Percentiles rank a stretch among this genome's conserved stretches.
Evolutionary conservation across 2,329 filamentous ascomycete genomes (phyloP).

Genomic region (Colletotrichum lupini): DNA sequence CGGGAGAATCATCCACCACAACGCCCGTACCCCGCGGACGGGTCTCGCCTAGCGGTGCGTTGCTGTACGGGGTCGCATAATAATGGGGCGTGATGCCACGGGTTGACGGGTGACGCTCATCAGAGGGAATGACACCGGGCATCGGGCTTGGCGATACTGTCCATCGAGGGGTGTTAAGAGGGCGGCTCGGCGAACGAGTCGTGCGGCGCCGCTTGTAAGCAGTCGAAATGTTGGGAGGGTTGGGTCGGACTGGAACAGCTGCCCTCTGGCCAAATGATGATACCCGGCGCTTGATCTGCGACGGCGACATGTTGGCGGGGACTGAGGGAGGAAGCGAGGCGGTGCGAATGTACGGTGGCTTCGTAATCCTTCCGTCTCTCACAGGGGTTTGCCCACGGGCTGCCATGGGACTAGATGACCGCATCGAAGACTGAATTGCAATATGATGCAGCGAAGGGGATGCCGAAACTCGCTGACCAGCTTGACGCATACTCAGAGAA

Average conservation of each 20-base stretch:
- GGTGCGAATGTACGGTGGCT: conserved; percentile 62
- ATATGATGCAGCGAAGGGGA: conserved; percentile 55
- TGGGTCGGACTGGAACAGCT: conserved; percentile 35
- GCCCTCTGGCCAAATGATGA: conserved; percentile 51
- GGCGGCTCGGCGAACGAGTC: conserved; percentile 67
- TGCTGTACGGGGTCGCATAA: conserved; percentile 82
- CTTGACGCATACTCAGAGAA: conserved; percentile 54
- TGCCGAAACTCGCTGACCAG: conserved; percentile 52
- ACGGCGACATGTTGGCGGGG: conserved; percentile 52
- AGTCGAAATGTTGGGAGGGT: conserved; percentile 41
- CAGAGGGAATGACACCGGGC: conserved; percentile 43
- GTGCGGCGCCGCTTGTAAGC: conserved; percentile 56
- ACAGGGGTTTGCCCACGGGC: conserved; percentile 55
- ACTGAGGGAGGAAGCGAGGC: conserved; percentile 60
- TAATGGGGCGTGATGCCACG: conserved; percentile 68
- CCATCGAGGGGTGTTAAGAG: conserved; percentile 66
- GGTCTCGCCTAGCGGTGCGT: conserved; percentile 60
- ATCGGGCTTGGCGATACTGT: conserved; percentile 60
- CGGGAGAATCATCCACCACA: conserved; percentile 37
- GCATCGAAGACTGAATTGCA: conserved; percentile 49
- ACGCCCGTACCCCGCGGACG: conserved; percentile 39
- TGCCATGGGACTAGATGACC: conserved; percentile 47
- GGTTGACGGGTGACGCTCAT: conserved; percentile 47
- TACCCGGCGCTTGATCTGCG: conserved; percentile 56
- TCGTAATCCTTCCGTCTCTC: conserved; percentile 53